Evolutionary conservation across 352 stramenopile species (phyloP).

Genomic region (Phytopythium aichiense): DNA sequence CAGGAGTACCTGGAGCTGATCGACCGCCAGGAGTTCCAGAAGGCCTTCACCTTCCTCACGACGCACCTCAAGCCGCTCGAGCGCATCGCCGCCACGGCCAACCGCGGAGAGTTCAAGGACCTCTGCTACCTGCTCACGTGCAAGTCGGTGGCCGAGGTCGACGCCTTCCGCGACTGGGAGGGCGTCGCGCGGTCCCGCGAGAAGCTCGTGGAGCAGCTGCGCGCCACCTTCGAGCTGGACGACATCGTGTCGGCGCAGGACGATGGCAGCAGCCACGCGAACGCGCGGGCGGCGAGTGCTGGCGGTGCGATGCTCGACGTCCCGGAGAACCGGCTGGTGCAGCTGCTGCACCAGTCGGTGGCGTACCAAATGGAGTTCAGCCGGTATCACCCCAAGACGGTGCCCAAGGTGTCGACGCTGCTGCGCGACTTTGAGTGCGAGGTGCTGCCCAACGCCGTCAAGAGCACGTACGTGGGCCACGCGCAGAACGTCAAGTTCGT

Average conservation of each 20-base stretch:
- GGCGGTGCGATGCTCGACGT: slow-evolving; percentile 31
- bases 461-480: slow-evolving; percentile 82
- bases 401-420: slow-evolving; percentile 81
- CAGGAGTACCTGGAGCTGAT: slow-evolving; percentile 89
- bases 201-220: slow-evolving; percentile 82
- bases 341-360: slow-evolving; percentile 81
- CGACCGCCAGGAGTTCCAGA: slow-evolving; percentile 86
- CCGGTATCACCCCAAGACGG: slow-evolving; percentile 81
- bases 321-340: slow-evolving; percentile 70
- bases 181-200: slow-evolving; percentile 72
- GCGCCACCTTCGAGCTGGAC: slow-evolving; percentile 77
- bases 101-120: slow-evolving; percentile 86
- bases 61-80: slow-evolving; percentile 87
- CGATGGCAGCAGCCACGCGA: slow-evolving; percentile 10
- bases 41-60: slow-evolving; percentile 87
- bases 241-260: slow-evolving; percentile 55
- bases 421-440: slow-evolving; percentile 86
- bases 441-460: slow-evolving; percentile 81
- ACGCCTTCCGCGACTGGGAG: slow-evolving; percentile 84
- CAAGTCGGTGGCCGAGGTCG: slow-evolving; percentile 79
- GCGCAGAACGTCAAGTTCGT: slow-evolving; percentile 88
- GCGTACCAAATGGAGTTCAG: slow-evolving; percentile 91
- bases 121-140: slow-evolving; percentile 88
- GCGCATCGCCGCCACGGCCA: slow-evolving; percentile 66
- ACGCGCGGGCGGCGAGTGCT: neutral